A percentile compares a stretch with the other conserved stretches of the same genome.
These are phyloP conservation scores for Dactylellina sp. DNA, from an alignment of 2,329 filamentous ascomycete species.

Conservation along the genomic window DNA sequence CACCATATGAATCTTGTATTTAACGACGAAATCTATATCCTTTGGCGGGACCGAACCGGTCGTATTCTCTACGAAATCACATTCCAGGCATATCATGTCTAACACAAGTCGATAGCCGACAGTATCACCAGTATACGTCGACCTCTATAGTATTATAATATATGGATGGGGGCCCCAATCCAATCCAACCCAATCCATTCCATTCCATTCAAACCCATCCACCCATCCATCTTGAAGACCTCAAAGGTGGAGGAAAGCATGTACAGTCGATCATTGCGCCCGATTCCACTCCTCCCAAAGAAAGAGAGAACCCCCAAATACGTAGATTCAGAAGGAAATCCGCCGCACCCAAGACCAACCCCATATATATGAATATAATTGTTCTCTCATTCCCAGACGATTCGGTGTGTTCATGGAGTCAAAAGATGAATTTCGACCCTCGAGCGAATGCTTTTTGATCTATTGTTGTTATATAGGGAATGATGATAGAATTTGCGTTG, in stretches of 20 bases:
- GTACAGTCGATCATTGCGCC: conserved; percentile 67
- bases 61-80: conserved; percentile 1
- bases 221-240: background rate
- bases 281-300: conserved; percentile 63
- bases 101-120: too few species aligned
- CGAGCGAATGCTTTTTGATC: conserved; percentile 56
- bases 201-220: background rate
- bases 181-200: too few species aligned
- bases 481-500: conserved; percentile 55
- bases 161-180: too few species aligned
- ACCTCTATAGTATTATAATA: too few species aligned
- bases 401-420: conserved; percentile 56
- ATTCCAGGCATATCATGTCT: background rate
- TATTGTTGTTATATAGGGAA: conserved; percentile 50
- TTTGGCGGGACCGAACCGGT: conserved; percentile 24
- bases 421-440: conserved; percentile 13
- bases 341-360: conserved; percentile 67
- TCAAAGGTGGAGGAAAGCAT: conserved; percentile 50
- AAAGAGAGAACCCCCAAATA: conserved; percentile 25
- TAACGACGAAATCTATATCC: conserved; percentile 27
- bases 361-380: conserved; percentile 61
- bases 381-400: conserved; percentile 55
- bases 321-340: conserved; percentile 62
- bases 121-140: too few species aligned
- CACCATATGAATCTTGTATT: conserved; percentile 33